Percentiles rank a stretch among this genome's conserved stretches.
These are phyloP conservation scores for Penicillium lividum DNA, from an alignment of 495 filamentous ascomycete genomes.

Conservation along the genomic window DNA sequence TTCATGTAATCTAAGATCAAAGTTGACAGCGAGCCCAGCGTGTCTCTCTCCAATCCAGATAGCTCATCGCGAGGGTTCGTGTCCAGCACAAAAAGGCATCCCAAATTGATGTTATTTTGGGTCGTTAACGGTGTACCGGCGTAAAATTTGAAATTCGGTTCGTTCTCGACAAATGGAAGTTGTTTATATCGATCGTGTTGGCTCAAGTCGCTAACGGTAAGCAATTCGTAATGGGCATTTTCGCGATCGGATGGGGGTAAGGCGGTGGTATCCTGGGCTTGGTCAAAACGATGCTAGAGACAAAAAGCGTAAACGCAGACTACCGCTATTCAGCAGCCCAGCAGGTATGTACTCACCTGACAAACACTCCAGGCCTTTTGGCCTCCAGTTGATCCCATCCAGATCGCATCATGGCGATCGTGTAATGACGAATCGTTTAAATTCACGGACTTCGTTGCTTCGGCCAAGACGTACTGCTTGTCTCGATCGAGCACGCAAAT, in stretches of 20 bases:
- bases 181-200: slow-evolving; percentile 43
- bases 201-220: slow-evolving; percentile 40
- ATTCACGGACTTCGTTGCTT: slow-evolving; percentile 49
- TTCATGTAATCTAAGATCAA: slow-evolving; percentile 67
- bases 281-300: neutral
- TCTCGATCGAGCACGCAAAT: slow-evolving; percentile 56
- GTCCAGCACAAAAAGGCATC: slow-evolving; percentile 69
- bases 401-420: slow-evolving; percentile 32
- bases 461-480: slow-evolving; percentile 53
- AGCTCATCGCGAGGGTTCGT: slow-evolving; percentile 39
- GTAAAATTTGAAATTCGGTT: slow-evolving; percentile 48
- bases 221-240: slow-evolving; percentile 32
- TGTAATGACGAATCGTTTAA: slow-evolving; percentile 34
- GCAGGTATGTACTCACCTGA: slow-evolving; percentile 29
- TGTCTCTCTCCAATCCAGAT: slow-evolving; percentile 37
- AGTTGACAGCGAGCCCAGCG: slow-evolving; percentile 48
- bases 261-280: slow-evolving; percentile 30
- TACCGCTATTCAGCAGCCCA: neutral
- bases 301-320: neutral
- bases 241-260: slow-evolving; percentile 38
- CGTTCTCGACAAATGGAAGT: slow-evolving; percentile 41
- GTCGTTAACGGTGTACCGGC: slow-evolving; percentile 61
- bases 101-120: slow-evolving; percentile 67
- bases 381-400: slow-evolving; percentile 32
- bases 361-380: slow-evolving; percentile 50